phyloP scores from a whole-genome alignment of 2,329 filamentous ascomycete species.

The Colletotrichum sp. region DNA sequence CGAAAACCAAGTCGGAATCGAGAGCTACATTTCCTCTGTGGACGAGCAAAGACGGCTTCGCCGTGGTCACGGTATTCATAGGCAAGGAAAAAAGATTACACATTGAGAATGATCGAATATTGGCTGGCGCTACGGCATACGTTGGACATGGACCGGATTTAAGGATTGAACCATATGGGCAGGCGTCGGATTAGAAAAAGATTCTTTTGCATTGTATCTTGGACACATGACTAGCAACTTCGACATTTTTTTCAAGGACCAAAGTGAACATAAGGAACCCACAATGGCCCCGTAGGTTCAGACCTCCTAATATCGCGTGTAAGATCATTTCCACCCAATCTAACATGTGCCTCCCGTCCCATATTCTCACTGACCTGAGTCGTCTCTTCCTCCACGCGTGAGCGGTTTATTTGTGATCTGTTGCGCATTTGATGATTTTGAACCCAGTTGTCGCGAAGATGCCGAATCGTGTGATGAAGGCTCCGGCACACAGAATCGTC shows the following conservation, averaged over 20 bases:
- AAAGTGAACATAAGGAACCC: background rate
- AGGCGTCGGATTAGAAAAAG: background rate
- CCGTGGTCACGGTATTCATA: background rate
- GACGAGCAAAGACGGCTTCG: background rate
- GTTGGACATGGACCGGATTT: background rate
- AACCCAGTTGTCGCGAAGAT: background rate
- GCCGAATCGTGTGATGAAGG: background rate
- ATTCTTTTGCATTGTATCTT: background rate
- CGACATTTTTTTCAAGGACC: background rate
- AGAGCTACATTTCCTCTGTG: background rate
- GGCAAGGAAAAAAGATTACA: background rate
- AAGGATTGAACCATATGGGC: background rate
- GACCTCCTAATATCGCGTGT: background rate
- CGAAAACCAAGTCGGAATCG: background rate
- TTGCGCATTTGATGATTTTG: background rate
- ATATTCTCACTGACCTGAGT: too few species aligned
- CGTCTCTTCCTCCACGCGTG: too few species aligned
- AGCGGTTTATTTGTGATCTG: rapidly evolving
- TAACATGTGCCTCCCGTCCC: rapidly evolving
- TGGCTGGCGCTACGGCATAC: background rate
- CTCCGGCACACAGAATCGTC: background rate
- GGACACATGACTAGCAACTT: background rate
- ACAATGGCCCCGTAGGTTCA: background rate
- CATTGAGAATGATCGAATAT: background rate
- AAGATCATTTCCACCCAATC: rapidly evolving